A percentile compares a stretch with the other conserved stretches of the same genome.
These are phyloP conservation scores for Extremus antarcticus DNA, from an alignment of 495 filamentous ascomycete species.

Conservation along the genomic window DNA sequence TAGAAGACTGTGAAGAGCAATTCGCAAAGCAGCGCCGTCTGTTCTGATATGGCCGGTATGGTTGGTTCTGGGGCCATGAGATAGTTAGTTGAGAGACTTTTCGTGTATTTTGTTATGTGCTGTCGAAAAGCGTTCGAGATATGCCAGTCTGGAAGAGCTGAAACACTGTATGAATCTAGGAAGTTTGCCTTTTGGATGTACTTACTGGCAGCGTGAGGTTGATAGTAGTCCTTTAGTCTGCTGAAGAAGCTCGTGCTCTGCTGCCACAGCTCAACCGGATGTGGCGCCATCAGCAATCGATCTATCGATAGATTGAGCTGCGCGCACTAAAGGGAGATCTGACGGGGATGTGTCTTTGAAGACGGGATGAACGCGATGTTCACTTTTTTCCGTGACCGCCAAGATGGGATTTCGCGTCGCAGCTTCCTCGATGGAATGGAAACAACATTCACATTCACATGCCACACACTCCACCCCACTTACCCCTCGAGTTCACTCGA, in stretches of 20 bases:
- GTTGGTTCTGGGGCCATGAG: not conserved
- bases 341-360: no score
- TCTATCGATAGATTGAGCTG: no score
- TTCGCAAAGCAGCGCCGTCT: conserved; percentile 23
- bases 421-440: not conserved
- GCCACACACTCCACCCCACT: no score
- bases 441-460: not conserved
- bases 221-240: conserved; percentile 8
- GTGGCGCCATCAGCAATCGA: conserved; percentile 6
- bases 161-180: not conserved
- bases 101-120: no score
- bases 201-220: conserved; percentile 9
- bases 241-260: conserved; percentile 4
- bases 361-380: not conserved
- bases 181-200: no score
- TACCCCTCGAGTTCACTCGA: not conserved
- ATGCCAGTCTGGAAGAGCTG: no score
- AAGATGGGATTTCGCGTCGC: no score
- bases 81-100: not conserved
- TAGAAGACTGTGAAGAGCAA: conserved; percentile 72
- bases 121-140: no score
- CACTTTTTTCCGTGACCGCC: no score
- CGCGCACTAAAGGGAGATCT: no score
- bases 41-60: conserved; percentile 1
- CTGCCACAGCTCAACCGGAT: not conserved